Percentiles rank a stretch among this genome's conserved stretches.
phyloP scores from a whole-genome alignment of 2,329 filamentous ascomycete genomes.

The Penicillium sp. region DNA sequence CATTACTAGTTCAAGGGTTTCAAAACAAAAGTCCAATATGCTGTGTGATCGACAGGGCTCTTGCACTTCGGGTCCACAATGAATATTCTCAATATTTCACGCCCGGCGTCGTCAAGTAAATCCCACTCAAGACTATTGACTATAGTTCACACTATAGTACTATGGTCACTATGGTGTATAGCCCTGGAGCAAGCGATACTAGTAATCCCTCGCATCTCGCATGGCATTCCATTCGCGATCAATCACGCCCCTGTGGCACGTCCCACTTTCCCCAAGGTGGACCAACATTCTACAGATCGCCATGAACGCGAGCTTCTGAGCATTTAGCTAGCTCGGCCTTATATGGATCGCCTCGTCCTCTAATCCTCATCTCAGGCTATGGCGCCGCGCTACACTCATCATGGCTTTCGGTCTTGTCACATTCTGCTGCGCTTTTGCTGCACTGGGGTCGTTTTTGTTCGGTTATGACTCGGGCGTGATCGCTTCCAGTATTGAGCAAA shows the following conservation, averaged over 20 bases:
- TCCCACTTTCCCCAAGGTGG: constrained; percentile 18
- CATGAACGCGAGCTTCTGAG: constrained; percentile 9
- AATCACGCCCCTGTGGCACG: constrained; percentile 19
- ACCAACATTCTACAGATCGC: constrained; percentile 17
- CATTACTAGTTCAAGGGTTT: neutral
- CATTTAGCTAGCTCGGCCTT: neutral
- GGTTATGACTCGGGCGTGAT: constrained; percentile 49
- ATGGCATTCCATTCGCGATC: constrained; percentile 16
- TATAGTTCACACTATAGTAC: neutral
- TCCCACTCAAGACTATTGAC: neutral
- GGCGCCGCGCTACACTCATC: constrained; percentile 12
- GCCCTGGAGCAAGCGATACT: neutral
- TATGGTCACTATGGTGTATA: neutral
- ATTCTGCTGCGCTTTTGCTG: constrained; percentile 45
- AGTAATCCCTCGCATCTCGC: constrained; percentile 19
- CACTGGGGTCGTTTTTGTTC: constrained; percentile 50
- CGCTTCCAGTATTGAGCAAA: constrained; percentile 37
- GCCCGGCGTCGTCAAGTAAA: too few species aligned
- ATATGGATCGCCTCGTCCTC: constrained; percentile 4
- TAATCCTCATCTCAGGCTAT: constrained; percentile 3
- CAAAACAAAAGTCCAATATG: neutral
- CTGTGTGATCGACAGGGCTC: too few species aligned
- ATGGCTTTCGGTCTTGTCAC: constrained; percentile 35
- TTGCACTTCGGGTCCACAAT: neutral
- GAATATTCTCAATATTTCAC: neutral